Evolutionary conservation across 805 yeast species (phyloP).

Genomic region (Suhomyces prunicola): DNA sequence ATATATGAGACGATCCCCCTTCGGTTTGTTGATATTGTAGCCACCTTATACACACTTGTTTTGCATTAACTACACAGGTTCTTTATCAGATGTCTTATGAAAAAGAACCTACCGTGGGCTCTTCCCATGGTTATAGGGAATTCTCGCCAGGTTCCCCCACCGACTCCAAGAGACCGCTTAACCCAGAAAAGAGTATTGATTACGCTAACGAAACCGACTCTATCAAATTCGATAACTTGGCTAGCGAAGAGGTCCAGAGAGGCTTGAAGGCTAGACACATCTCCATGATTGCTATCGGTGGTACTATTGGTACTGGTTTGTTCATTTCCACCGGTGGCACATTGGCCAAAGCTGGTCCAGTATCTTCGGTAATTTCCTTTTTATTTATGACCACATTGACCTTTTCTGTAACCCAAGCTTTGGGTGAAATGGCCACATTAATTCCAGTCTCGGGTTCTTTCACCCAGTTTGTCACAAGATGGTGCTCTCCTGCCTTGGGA

Average conservation of each 20-base stretch:
- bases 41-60: neutral
- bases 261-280: slow-evolving; percentile 64
- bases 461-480: slow-evolving; percentile 66
- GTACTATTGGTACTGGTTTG: slow-evolving; percentile 77
- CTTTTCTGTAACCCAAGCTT: slow-evolving; percentile 62
- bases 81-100: slow-evolving; percentile 8
- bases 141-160: slow-evolving; percentile 3
- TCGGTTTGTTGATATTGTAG: neutral
- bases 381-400: slow-evolving; percentile 65
- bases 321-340: slow-evolving; percentile 64
- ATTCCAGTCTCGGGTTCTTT: slow-evolving; percentile 69
- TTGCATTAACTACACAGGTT: neutral
- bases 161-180: slow-evolving; percentile 7
- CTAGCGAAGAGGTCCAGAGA: slow-evolving; percentile 46
- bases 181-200: slow-evolving; percentile 14
- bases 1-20: neutral
- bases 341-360: slow-evolving; percentile 62
- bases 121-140: slow-evolving; percentile 5
- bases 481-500: slow-evolving; percentile 68
- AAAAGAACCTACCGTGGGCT: slow-evolving; percentile 12
- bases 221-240: slow-evolving; percentile 2
- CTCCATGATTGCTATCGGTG: slow-evolving; percentile 76
- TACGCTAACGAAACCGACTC: slow-evolving; percentile 17
- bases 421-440: slow-evolving; percentile 81
- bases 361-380: slow-evolving; percentile 60